Conservation (phyloP, 2,329 filamentous ascomycete species). For the Fusarium bactridioides region DNA sequence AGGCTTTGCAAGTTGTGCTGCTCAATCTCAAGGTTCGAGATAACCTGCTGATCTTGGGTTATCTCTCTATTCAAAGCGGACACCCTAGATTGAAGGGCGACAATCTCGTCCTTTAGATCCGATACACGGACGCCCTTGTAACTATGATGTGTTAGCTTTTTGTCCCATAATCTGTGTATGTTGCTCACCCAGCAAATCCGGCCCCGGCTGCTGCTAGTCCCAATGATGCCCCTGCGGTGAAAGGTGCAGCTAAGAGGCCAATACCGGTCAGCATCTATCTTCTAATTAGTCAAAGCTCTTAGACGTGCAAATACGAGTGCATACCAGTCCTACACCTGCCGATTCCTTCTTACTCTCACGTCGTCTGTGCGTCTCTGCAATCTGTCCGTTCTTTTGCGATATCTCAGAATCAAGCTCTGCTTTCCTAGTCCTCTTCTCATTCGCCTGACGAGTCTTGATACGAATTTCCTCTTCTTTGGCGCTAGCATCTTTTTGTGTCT, state of each 20-base stretch:
- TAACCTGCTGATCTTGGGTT: not conserved
- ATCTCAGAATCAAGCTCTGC: not conserved
- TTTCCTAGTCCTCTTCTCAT: not conserved
- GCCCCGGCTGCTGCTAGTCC: not conserved
- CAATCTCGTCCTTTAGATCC: not conserved
- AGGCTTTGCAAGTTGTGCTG: not conserved
- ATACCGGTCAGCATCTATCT: not conserved
- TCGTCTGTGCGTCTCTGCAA: not conserved
- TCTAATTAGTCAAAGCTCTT: not conserved
- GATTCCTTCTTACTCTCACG: not conserved
- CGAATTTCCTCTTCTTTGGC: not conserved
- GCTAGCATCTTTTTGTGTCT: not conserved
- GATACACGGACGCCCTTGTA: not conserved
- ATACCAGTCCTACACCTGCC: not conserved
- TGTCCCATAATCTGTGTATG: accelerated
- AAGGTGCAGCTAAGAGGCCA: not conserved
- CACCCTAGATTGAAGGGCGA: not conserved
- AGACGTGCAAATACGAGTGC: accelerated
- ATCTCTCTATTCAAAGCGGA: not conserved
- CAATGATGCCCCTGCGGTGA: not conserved
- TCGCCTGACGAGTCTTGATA: not conserved
- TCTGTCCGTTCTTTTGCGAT: not conserved
- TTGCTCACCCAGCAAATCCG: not conserved
- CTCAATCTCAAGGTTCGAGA: not conserved
- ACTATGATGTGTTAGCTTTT: not conserved